phyloP scores from a whole-genome alignment of 2,329 filamentous ascomycete species.

The Cylindrodendrum hubeiense region DNA sequence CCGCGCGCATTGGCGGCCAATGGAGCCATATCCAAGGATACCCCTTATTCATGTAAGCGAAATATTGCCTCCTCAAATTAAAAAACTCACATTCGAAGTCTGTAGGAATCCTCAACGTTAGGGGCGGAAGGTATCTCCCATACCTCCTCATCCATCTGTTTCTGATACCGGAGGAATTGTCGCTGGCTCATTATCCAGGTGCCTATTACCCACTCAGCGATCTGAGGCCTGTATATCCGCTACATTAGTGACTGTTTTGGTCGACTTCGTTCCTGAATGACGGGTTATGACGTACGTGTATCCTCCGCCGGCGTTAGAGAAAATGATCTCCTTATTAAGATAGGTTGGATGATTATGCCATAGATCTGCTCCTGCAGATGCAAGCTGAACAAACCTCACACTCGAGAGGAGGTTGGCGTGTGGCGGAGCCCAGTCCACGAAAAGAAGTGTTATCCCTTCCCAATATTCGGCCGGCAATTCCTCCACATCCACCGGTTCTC shows the following conservation, averaged over 20 bases:
- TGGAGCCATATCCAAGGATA: constrained; percentile 58
- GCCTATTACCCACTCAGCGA: constrained; percentile 54
- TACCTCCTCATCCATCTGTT: constrained; percentile 41
- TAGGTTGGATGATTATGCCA: background rate
- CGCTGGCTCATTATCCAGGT: constrained; percentile 23
- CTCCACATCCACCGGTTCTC: background rate
- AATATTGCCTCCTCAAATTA: constrained; percentile 43
- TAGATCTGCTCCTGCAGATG: background rate
- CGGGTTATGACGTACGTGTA: background rate
- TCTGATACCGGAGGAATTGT: constrained; percentile 45
- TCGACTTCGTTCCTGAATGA: too few species aligned
- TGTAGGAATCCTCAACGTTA: constrained; percentile 12
- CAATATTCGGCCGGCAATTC: background rate
- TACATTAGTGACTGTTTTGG: background rate
- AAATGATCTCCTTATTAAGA: background rate
- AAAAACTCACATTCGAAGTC: constrained; percentile 46
- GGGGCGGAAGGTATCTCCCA: background rate
- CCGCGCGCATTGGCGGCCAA: constrained; percentile 56
- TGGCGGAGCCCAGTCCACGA: background rate
- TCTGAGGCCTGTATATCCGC: constrained; percentile 41
- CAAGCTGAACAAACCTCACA: background rate
- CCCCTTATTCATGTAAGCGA: constrained; percentile 37
- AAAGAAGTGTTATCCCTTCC: background rate
- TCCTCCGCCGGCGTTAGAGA: background rate
- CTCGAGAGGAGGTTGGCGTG: background rate